phyloP scores from a whole-genome alignment of 179 eudicot species.

The Beta corolliflora region DNA sequence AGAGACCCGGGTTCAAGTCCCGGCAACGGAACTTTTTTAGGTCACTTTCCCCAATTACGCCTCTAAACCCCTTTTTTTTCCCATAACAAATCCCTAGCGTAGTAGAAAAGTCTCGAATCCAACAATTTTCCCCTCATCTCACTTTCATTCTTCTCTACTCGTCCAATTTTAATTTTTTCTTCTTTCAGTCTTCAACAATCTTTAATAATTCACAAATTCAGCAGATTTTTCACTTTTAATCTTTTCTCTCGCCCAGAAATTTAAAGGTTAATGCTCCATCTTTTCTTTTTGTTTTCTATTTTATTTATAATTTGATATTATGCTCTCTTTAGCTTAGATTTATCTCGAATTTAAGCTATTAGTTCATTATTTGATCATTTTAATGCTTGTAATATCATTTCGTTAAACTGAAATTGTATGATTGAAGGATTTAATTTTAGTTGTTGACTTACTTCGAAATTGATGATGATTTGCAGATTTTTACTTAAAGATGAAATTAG shows the following conservation, averaged over 20 bases:
- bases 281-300: no score
- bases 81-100: background rate
- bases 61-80: background rate
- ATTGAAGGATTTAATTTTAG: background rate
- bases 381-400: background rate
- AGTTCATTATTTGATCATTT: background rate
- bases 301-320: no score
- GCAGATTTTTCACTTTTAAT: background rate
- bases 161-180: background rate
- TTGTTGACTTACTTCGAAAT: background rate
- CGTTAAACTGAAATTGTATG: background rate
- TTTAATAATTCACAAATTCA: background rate
- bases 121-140: no score
- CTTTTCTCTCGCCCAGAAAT: background rate
- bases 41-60: background rate
- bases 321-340: background rate
- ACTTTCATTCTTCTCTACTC: background rate
- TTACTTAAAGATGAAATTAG: no score
- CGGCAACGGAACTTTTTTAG: constrained; percentile 77
- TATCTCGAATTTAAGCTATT: background rate
- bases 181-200: background rate
- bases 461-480: background rate
- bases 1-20: constrained; percentile 99
- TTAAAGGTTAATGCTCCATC: constrained; percentile 5
- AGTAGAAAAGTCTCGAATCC: background rate